phyloP scores from a whole-genome alignment of 768 basidiomycete genomes.

The Atractiella rhizophila region DNA sequence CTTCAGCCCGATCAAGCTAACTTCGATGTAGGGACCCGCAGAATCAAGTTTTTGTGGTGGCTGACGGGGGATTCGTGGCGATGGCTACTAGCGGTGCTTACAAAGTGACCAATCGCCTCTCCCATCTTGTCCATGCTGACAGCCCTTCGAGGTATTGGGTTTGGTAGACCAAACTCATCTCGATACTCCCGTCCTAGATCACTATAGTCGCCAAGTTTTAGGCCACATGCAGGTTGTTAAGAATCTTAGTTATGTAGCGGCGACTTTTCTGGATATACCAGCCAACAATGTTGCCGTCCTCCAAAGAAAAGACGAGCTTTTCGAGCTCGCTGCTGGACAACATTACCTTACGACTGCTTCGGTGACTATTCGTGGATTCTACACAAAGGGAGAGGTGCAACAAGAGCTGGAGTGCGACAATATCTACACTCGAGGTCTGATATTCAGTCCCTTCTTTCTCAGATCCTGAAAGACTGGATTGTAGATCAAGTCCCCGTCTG shows the following conservation, averaged over 20 bases:
- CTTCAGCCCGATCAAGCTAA: slow-evolving; percentile 27
- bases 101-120: not conserved
- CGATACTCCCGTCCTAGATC: slow-evolving; percentile 27
- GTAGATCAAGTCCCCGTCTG: slow-evolving; percentile 26
- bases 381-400: slow-evolving; percentile 65
- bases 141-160: slow-evolving; percentile 42
- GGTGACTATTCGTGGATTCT: slow-evolving; percentile 29
- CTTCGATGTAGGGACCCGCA: slow-evolving; percentile 27
- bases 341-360: slow-evolving; percentile 63
- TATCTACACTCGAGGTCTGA: slow-evolving; percentile 1
- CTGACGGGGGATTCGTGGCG: slow-evolving; percentile 4
- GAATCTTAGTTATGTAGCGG: slow-evolving; percentile 1
- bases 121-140: not conserved
- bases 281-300: slow-evolving; percentile 68
- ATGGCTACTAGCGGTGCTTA: slow-evolving; percentile 2
- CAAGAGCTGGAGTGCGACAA: slow-evolving; percentile 3
- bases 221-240: slow-evolving; percentile 2
- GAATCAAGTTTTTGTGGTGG: slow-evolving; percentile 50
- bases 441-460: not conserved
- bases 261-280: slow-evolving; percentile 28
- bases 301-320: slow-evolving; percentile 53
- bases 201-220: not conserved
- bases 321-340: slow-evolving; percentile 53
- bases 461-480: not conserved
- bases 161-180: slow-evolving; percentile 68